Evolutionary conservation across 805 yeast genomes (phyloP).

Genomic region (Lipomyces sp.): DNA sequence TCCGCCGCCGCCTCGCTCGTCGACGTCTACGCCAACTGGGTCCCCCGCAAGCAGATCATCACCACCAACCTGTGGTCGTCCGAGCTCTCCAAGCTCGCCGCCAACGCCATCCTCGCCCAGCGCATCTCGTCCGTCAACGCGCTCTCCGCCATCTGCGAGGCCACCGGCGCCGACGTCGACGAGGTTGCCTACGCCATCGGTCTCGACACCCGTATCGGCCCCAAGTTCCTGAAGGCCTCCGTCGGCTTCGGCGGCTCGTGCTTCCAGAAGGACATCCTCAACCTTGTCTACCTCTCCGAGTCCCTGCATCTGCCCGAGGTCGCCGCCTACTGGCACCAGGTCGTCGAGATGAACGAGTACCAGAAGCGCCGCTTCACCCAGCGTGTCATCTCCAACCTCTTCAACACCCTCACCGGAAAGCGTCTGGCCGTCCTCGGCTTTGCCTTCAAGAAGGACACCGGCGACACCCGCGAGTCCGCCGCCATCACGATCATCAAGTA

Average conservation of each 20-base stretch:
- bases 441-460: conserved; percentile 38
- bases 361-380: conserved; percentile 35
- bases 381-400: conserved; percentile 32
- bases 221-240: conserved; percentile 36
- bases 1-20: conserved; percentile 35
- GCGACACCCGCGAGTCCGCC: conserved; percentile 36
- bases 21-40: conserved; percentile 36
- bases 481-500: conserved; percentile 34
- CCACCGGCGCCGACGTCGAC: conserved; percentile 37
- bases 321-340: conserved; percentile 35
- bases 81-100: conserved; percentile 37
- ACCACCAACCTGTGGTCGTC: conserved; percentile 37
- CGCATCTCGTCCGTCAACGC: conserved; percentile 37
- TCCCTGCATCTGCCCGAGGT: conserved; percentile 36
- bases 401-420: conserved; percentile 35
- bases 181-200: conserved; percentile 37
- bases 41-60: conserved; percentile 33
- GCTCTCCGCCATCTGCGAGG: conserved; percentile 36
- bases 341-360: conserved; percentile 36
- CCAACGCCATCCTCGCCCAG: conserved; percentile 36
- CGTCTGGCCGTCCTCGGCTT: conserved; percentile 35
- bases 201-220: conserved; percentile 35
- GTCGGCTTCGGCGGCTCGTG: conserved; percentile 38
- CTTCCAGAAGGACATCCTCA: conserved; percentile 36
- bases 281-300: conserved; percentile 35